Conservation (phyloP, 78 protist genomes). For the Creolimax fragrantissima region DNA sequence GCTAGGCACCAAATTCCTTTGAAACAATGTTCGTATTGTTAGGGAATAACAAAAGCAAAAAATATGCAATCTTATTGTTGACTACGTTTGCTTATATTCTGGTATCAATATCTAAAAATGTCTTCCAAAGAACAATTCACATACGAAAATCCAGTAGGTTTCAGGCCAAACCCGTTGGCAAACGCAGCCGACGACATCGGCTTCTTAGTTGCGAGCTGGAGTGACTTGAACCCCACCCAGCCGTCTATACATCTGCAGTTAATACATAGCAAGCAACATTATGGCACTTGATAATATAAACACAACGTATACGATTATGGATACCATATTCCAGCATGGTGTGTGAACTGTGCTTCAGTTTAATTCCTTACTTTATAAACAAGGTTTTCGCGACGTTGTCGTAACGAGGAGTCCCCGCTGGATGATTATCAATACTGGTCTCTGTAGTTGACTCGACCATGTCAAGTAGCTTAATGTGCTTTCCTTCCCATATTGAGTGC, state of each 20-base stretch:
- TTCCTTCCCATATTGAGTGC: neutral
- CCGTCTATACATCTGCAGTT: neutral
- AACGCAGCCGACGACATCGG: neutral
- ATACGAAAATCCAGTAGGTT: neutral
- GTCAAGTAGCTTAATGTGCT: neutral
- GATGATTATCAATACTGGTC: neutral
- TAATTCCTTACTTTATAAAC: neutral
- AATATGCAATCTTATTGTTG: too few relatives aligned
- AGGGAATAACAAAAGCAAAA: too few relatives aligned
- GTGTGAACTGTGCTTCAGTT: too few relatives aligned
- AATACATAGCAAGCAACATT: too few relatives aligned
- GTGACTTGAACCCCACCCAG: neutral
- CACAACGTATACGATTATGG: too few relatives aligned
- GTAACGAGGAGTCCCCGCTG: neutral
- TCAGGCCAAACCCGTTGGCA: neutral
- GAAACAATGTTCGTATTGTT: too few relatives aligned
- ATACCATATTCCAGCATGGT: too few relatives aligned
- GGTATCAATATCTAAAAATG: too few relatives aligned
- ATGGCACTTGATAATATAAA: too few relatives aligned
- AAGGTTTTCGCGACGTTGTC: neutral
- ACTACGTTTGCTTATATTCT: too few relatives aligned
- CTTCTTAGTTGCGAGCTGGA: neutral
- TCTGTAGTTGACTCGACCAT: neutral
- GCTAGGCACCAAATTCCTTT: too few relatives aligned
- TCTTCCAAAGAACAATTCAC: too few relatives aligned